Evolutionary conservation across 345 rosid genomes (phyloP).

Genomic region (Lumnitzera littorea): DNA sequence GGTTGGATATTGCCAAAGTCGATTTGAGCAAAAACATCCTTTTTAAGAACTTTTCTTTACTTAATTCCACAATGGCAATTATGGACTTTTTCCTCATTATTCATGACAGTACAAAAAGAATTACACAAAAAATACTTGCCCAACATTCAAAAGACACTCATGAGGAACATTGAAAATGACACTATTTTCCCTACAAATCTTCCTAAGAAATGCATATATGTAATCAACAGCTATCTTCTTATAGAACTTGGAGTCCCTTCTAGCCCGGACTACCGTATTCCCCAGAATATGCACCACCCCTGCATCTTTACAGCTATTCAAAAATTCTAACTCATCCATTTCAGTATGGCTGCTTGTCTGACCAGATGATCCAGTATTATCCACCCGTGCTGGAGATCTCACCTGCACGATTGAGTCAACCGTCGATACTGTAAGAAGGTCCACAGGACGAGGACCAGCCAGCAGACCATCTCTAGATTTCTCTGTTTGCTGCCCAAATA

Average conservation of each 20-base stretch:
- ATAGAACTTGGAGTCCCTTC: conserved; percentile 13
- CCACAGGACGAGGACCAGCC: not conserved
- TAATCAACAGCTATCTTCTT: conserved; percentile 19
- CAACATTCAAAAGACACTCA: conserved; percentile 23
- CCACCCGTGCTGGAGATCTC: not conserved
- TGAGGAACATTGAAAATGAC: conserved; percentile 19
- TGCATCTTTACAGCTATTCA: conserved; percentile 13
- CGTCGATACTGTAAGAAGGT: not conserved
- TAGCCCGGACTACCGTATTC: conserved; percentile 17
- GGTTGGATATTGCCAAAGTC: too few relatives aligned
- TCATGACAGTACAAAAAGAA: not conserved
- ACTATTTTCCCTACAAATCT: conserved; percentile 18
- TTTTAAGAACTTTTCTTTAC: too few relatives aligned
- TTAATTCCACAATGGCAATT: too few relatives aligned
- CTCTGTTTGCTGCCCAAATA: conserved; percentile 10
- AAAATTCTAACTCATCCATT: conserved; percentile 17
- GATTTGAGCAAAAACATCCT: too few relatives aligned
- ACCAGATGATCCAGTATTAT: not conserved
- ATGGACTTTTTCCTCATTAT: too few relatives aligned
- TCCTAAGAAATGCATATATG: conserved; percentile 19
- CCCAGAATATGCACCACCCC: conserved; percentile 27
- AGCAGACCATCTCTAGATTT: conserved; percentile 2
- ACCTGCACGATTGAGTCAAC: conserved; percentile 3
- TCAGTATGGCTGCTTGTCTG: conserved; percentile 5
- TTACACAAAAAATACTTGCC: conserved; percentile 17